Conservation (phyloP, 306 rosid species). For the Quercus aquifolioides region DNA sequence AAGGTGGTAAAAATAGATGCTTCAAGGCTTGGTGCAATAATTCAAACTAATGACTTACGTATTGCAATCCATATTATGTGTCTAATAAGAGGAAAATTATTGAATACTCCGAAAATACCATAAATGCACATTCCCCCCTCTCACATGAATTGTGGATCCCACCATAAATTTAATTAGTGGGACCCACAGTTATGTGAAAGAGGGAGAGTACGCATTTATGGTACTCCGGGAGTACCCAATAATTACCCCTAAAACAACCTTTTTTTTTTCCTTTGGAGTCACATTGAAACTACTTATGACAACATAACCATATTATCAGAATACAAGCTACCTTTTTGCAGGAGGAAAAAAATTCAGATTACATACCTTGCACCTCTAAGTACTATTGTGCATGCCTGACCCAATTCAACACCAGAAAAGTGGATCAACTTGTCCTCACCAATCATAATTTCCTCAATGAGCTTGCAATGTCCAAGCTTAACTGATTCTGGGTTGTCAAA, state of each 20-base stretch:
- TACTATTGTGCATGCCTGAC: constrained; percentile 92
- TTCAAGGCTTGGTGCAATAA: neutral
- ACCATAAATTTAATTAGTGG: too few relatives aligned
- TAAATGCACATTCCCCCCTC: too few relatives aligned
- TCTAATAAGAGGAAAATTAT: neutral
- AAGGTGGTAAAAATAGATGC: neutral
- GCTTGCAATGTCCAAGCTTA: constrained; percentile 85
- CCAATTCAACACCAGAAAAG: constrained; percentile 94
- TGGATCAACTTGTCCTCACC: constrained; percentile 95
- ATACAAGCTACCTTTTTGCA: neutral
- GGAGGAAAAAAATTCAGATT: neutral
- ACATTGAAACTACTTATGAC: neutral
- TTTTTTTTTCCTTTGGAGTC: too few relatives aligned
- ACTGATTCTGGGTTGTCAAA: constrained; percentile 97
- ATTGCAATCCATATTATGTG: neutral
- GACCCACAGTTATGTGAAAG: too few relatives aligned
- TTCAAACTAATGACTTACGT: neutral
- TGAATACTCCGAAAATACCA: too few relatives aligned
- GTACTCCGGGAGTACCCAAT: too few relatives aligned
- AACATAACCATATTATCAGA: neutral
- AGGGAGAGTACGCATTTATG: accelerated
- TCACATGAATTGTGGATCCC: too few relatives aligned
- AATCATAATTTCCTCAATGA: constrained; percentile 94
- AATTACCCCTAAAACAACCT: neutral
- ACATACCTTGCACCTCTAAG: constrained; percentile 91